Percentiles rank a stretch among this genome's conserved stretches.
phyloP scores from a whole-genome alignment of 352 stramenopile species.

The Thalassiosira oceanica region DNA sequence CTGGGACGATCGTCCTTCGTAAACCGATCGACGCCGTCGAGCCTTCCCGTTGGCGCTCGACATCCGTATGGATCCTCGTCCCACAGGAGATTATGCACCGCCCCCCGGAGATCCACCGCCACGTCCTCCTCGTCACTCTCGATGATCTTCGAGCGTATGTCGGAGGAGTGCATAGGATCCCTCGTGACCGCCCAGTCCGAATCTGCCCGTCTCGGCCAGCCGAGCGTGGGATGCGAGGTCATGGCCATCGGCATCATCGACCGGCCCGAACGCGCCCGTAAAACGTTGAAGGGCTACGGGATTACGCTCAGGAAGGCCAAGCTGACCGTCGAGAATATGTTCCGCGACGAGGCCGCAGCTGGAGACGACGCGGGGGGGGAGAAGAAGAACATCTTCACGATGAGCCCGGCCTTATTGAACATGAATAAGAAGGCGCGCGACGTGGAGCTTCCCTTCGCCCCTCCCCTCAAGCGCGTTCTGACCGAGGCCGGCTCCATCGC shows the following conservation, averaged over 20 bases:
- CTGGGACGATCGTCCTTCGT: neutral
- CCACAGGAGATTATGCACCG: neutral
- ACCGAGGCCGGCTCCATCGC: slow-evolving; percentile 61
- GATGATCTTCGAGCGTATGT: slow-evolving; percentile 82
- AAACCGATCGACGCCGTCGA: neutral
- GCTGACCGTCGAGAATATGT: slow-evolving; percentile 47
- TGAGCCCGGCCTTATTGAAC: slow-evolving; percentile 32
- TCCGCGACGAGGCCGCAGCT: slow-evolving; percentile 29
- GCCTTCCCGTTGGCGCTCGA: neutral
- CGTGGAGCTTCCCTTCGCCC: slow-evolving; percentile 64
- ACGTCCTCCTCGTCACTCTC: slow-evolving; percentile 22
- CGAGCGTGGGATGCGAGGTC: slow-evolving; percentile 52
- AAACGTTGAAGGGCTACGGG: slow-evolving; percentile 58
- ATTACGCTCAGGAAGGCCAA: slow-evolving; percentile 55
- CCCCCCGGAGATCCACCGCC: neutral
- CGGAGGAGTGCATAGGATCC: slow-evolving; percentile 72
- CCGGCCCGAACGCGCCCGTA: slow-evolving; percentile 53
- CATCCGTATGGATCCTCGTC: neutral
- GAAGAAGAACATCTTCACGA: slow-evolving; percentile 35
- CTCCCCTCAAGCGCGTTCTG: slow-evolving; percentile 48
- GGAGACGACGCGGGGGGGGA: slow-evolving; percentile 10
- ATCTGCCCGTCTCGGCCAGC: slow-evolving; percentile 51
- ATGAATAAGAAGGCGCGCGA: slow-evolving; percentile 53
- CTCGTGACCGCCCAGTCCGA: slow-evolving; percentile 67
- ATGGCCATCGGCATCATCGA: slow-evolving; percentile 69